Conservation (phyloP, 768 basidiomycete genomes). For the Pholiota microspora region DNA sequence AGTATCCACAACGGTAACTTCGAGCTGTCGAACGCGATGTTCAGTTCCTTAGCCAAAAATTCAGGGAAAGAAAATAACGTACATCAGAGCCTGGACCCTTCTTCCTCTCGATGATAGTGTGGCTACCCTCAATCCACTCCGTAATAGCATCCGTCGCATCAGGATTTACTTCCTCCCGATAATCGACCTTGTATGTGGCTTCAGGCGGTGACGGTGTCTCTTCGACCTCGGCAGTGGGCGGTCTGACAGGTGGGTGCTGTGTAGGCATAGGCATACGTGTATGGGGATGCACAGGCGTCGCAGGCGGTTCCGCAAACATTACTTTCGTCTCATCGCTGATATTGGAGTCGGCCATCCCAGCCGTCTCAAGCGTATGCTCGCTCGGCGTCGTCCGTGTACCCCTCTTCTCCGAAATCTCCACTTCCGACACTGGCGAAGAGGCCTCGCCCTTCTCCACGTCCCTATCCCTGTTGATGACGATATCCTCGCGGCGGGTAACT, state of each 20-base stretch:
- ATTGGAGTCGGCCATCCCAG: conserved; percentile 1
- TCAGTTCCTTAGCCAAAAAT: not conserved
- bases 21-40: conserved; percentile 40
- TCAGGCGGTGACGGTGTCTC: too few relatives aligned
- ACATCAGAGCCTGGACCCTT: conserved; percentile 27
- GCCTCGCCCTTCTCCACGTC: conserved; percentile 12
- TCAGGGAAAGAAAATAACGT: conserved; percentile 13
- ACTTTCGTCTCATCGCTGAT: conserved; percentile 11
- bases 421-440: conserved; percentile 4
- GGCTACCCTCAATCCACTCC: conserved; percentile 28
- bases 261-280: not conserved
- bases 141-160: conserved; percentile 18
- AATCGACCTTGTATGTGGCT: conserved; percentile 9
- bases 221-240: too few relatives aligned
- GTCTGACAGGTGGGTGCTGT: too few relatives aligned
- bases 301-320: not conserved
- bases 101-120: conserved; percentile 25
- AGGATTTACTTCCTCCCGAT: conserved; percentile 16
- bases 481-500: conserved; percentile 69
- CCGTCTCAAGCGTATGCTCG: conserved; percentile 1
- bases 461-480: conserved; percentile 82
- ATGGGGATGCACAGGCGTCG: not conserved
- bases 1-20: conserved; percentile 60
- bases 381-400: conserved; percentile 12
- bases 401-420: conserved; percentile 20